A percentile compares a stretch with the other conserved stretches of the same genome.
These are phyloP conservation scores for Prunus kanzakura DNA, from an alignment of 306 rosid species.

Conservation along the genomic window DNA sequence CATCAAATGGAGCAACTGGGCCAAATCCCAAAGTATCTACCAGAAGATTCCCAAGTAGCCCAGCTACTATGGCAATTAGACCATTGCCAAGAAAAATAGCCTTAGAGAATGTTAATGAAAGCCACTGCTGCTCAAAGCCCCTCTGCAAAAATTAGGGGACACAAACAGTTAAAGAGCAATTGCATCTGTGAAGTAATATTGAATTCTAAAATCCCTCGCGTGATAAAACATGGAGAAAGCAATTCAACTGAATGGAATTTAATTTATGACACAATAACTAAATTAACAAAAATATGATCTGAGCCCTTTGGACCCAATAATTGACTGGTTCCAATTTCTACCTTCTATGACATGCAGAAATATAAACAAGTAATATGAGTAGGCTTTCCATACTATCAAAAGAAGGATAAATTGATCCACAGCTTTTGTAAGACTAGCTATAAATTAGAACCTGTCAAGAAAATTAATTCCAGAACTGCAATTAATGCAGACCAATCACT, in stretches of 20 bases:
- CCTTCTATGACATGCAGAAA: background rate
- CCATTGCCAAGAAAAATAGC: constrained; percentile 96
- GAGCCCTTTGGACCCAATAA: background rate
- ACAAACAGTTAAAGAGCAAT: constrained; percentile 8
- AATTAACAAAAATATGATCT: background rate
- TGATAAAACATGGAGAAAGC: background rate
- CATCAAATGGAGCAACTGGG: constrained; percentile 98
- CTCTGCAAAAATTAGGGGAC: constrained; percentile 50
- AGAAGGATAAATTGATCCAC: background rate
- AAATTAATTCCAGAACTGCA: background rate
- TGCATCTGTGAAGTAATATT: background rate
- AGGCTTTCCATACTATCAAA: background rate
- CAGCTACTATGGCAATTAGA: constrained; percentile 78
- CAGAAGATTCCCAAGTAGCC: constrained; percentile 86
- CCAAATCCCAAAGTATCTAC: constrained; percentile 80
- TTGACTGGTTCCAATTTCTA: background rate
- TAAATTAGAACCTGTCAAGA: background rate
- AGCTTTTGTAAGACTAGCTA: background rate
- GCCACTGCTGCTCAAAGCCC: constrained; percentile 95
- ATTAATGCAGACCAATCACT: background rate
- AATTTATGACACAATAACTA: background rate
- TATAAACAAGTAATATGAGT: background rate
- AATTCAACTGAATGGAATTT: background rate
- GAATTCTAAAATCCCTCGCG: background rate
- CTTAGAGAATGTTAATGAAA: constrained; percentile 84